Percentiles rank a stretch among this genome's conserved stretches.
phyloP scores from a whole-genome alignment of 2,329 filamentous ascomycete species.

The Exophiala spinifera region DNA sequence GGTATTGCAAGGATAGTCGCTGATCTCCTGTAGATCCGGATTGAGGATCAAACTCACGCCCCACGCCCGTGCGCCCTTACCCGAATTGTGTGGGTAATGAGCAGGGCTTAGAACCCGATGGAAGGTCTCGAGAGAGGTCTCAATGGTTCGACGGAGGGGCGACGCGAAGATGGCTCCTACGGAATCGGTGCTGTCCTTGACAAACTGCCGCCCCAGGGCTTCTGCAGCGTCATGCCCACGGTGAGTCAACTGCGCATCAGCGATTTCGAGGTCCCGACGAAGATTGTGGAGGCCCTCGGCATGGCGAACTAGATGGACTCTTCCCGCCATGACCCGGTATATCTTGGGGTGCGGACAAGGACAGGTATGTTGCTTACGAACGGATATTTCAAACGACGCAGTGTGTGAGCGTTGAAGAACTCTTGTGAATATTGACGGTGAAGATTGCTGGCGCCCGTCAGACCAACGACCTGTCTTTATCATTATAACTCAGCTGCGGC shows the following conservation, averaged over 20 bases:
- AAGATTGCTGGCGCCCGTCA: no score
- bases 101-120: background rate
- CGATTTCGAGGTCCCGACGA: background rate
- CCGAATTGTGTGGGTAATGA: background rate
- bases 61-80: background rate
- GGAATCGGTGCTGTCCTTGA: background rate
- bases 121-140: background rate
- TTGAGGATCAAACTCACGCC: background rate
- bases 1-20: background rate
- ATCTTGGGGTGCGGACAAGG: no score
- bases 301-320: background rate
- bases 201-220: background rate
- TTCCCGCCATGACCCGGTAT: background rate
- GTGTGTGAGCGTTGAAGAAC: no score
- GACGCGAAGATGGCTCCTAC: background rate
- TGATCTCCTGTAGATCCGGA: constrained; percentile 1
- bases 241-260: background rate
- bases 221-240: background rate
- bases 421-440: no score
- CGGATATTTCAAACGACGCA: no score
- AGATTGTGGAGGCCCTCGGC: background rate
- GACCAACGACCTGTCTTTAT: no score
- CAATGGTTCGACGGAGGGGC: background rate
- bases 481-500: no score
- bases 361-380: no score